Percentiles rank a stretch among this genome's conserved stretches.
Evolutionary conservation across 768 basidiomycete genomes (phyloP).

Genomic region (Tubosaeta sp.): DNA sequence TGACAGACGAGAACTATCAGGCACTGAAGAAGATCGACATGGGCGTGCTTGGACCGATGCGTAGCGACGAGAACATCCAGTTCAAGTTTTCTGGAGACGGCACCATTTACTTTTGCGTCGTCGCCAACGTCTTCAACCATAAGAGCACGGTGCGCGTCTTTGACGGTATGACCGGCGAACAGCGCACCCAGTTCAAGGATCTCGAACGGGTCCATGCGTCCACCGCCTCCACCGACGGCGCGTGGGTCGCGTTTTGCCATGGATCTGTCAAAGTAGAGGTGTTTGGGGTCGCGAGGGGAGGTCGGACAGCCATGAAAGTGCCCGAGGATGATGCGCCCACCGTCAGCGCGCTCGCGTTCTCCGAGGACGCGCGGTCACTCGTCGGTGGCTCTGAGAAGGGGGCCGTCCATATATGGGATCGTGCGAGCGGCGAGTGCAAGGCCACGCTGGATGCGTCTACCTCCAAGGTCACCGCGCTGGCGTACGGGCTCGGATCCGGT

Average conservation of each 20-base stretch:
- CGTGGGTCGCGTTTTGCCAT: slow-evolving; percentile 7
- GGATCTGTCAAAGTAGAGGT: slow-evolving; percentile 5
- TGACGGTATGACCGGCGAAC: slow-evolving; percentile 2
- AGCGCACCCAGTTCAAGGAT: slow-evolving; percentile 1
- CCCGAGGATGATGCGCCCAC: background rate
- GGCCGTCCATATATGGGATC: slow-evolving; percentile 19
- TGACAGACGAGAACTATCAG: background rate
- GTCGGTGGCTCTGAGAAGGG: slow-evolving; percentile 15
- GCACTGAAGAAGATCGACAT: slow-evolving; percentile 9
- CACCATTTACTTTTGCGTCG: slow-evolving; percentile 4
- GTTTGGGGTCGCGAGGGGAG: background rate
- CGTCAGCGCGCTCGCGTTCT: slow-evolving; percentile 14
- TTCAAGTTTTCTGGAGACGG: slow-evolving; percentile 8
- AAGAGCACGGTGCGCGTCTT: slow-evolving; percentile 5
- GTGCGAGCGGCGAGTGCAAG: slow-evolving; percentile 10
- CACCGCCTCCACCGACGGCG: background rate
- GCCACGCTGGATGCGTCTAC: slow-evolving; percentile 1
- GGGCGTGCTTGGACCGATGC: background rate
- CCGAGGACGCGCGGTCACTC: slow-evolving; percentile 5
- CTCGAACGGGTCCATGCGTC: slow-evolving; percentile 5
- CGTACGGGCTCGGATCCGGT: background rate
- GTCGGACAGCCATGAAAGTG: background rate
- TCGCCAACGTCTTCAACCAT: background rate
- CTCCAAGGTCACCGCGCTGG: slow-evolving; percentile 17
- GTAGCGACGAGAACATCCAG: background rate